phyloP scores from a whole-genome alignment of 2,329 filamentous ascomycete species.

The Ophiostoma triangulosporum region DNA sequence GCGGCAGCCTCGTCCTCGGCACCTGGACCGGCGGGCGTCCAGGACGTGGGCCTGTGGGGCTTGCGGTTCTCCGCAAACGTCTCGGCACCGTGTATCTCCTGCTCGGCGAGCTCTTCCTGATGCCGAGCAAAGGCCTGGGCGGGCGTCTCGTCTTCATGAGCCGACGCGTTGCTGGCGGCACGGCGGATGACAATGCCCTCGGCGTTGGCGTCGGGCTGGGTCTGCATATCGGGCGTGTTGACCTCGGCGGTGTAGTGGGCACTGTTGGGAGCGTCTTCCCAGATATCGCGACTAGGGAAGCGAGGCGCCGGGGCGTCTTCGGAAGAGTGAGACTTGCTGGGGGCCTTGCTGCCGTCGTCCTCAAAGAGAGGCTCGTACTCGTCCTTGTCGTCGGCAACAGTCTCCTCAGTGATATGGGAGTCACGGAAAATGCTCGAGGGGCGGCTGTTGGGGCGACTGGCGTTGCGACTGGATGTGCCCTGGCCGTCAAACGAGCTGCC shows the following conservation, averaged over 20 bases:
- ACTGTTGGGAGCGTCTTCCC: conserved; percentile 90
- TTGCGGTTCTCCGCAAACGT: conserved; percentile 23
- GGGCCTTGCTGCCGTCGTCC: conserved; percentile 42
- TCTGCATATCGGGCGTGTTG: conserved; percentile 55
- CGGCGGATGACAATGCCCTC: conserved; percentile 18
- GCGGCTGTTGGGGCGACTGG: conserved; percentile 34
- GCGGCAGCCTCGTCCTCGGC: background rate
- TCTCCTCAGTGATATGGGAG: conserved; percentile 37
- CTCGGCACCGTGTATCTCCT: conserved; percentile 18
- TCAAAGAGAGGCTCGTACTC: conserved; percentile 96
- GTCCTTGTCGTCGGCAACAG: conserved; percentile 58
- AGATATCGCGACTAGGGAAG: conserved; percentile 91
- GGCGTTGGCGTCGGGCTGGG: conserved; percentile 16
- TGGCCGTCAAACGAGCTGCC: conserved; percentile 40
- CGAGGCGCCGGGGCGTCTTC: conserved; percentile 43
- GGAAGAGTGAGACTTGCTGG: conserved; percentile 29
- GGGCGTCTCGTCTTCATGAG: conserved; percentile 37
- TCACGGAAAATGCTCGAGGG: conserved; percentile 12
- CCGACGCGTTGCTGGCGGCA: conserved; percentile 18
- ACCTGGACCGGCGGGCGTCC: background rate
- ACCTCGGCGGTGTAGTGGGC: conserved; percentile 69
- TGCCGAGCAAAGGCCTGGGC: conserved; percentile 52
- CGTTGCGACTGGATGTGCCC: conserved; percentile 28
- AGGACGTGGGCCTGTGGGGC: conserved; percentile 28
- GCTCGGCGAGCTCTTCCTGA: conserved; percentile 51